Evolutionary conservation across 208 protist genomes (phyloP).

Genomic region (Spongospora subterranea): DNA sequence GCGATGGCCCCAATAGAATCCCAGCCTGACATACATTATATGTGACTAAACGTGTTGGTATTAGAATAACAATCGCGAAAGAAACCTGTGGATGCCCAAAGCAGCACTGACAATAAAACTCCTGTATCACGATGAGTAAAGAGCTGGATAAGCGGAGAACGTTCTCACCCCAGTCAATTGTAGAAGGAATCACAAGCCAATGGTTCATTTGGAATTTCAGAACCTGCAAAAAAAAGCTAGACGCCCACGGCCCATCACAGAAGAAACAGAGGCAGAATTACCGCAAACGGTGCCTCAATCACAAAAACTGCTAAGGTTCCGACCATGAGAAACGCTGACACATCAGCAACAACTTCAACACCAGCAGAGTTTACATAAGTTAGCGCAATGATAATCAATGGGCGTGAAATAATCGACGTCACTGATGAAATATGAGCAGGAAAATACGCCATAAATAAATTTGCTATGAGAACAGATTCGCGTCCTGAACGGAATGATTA

Average conservation of each 20-base stretch:
- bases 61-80: background rate
- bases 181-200: background rate
- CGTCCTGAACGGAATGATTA: background rate
- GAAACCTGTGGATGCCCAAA: conserved; percentile 29
- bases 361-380: background rate
- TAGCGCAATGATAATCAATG: background rate
- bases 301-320: conserved; percentile 17
- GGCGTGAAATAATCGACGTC: background rate
- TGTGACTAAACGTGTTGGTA: background rate
- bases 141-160: background rate
- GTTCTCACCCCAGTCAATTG: conserved; percentile 24
- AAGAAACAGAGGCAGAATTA: background rate
- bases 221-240: background rate
- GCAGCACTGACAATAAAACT: conserved; percentile 18
- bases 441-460: conserved; percentile 1
- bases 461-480: background rate
- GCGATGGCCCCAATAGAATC: conserved; percentile 3
- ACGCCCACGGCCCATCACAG: background rate
- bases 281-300: background rate
- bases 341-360: background rate
- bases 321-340: background rate
- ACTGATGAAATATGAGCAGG: background rate
- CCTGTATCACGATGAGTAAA: background rate
- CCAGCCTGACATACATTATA: conserved; percentile 18
- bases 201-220: background rate